Percentiles rank a stretch among this genome's conserved stretches.
Conservation (phyloP, 192 early-diverging fungal genomes). For the Podochytrium sp. region DNA sequence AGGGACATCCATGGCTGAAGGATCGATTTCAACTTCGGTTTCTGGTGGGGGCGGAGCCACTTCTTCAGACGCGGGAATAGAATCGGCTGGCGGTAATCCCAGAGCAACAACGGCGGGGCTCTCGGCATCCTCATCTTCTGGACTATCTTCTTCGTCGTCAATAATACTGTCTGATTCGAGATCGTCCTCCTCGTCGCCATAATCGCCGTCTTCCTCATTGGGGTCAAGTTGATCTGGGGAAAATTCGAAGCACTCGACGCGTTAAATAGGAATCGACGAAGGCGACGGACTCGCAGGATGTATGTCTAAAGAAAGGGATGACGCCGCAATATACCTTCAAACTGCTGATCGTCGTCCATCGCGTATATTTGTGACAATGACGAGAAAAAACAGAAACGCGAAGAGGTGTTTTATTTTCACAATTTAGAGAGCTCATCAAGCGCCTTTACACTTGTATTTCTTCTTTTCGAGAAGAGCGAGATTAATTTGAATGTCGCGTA, state of each 20-base stretch:
- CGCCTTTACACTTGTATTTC: slow-evolving; percentile 9
- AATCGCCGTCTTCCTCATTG: slow-evolving; percentile 12
- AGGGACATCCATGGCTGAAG: too few species aligned
- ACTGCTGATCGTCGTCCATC: background rate
- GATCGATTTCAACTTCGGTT: too few species aligned
- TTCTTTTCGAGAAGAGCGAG: background rate
- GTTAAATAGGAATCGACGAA: background rate
- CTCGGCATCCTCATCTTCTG: background rate
- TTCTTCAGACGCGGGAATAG: background rate
- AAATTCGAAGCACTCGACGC: background rate
- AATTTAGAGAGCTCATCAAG: background rate
- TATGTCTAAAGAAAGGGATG: background rate
- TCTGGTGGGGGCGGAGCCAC: background rate
- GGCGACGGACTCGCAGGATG: background rate
- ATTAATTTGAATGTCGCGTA: background rate
- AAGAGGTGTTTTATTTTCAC: too few species aligned
- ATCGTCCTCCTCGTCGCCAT: slow-evolving; percentile 5
- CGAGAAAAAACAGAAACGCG: background rate
- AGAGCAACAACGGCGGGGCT: background rate
- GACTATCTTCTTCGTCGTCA: background rate
- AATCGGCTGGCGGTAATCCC: too few species aligned
- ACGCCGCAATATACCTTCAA: background rate
- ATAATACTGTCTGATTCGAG: background rate
- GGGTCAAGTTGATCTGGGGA: background rate
- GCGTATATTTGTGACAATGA: background rate